Conservation (phyloP, 148 eudicot species). For the Chenopodium album region DNA sequence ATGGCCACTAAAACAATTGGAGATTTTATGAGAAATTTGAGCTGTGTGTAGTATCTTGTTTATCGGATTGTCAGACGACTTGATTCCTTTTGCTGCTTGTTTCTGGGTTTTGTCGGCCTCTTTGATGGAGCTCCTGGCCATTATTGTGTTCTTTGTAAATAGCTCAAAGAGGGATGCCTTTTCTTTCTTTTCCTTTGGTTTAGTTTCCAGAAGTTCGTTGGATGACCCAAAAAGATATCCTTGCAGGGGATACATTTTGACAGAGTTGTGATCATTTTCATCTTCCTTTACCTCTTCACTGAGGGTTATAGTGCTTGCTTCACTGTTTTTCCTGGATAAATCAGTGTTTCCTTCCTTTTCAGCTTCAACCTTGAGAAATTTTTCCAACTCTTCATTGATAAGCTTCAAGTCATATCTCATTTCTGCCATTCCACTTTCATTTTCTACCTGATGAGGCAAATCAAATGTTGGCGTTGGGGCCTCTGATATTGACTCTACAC, state of each 20-base stretch:
- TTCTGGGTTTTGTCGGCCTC: slow-evolving; percentile 19
- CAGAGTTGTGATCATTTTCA: slow-evolving; percentile 23
- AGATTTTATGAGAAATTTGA: slow-evolving; percentile 29
- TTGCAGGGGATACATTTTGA: slow-evolving; percentile 50
- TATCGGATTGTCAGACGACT: slow-evolving; percentile 25
- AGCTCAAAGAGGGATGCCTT: slow-evolving; percentile 39
- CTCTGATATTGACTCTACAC: slow-evolving; percentile 48
- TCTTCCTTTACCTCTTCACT: slow-evolving; percentile 37
- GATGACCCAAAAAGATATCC: slow-evolving; percentile 58
- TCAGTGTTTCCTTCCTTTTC: slow-evolving; percentile 39
- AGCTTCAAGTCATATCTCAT: slow-evolving; percentile 53
- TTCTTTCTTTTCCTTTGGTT: slow-evolving; percentile 30
- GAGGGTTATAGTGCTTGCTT: slow-evolving; percentile 44
- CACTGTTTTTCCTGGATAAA: slow-evolving; percentile 43
- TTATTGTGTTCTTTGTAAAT: slow-evolving; percentile 28
- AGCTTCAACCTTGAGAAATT: slow-evolving; percentile 46
- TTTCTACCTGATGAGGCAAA: slow-evolving; percentile 32
- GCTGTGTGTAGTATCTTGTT: slow-evolving; percentile 42
- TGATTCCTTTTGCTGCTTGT: slow-evolving; percentile 22
- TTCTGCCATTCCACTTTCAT: slow-evolving; percentile 35
- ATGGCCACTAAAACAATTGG: slow-evolving; percentile 22
- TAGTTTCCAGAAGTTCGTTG: slow-evolving; percentile 32
- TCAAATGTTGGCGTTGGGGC: slow-evolving; percentile 61
- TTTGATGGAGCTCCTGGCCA: slow-evolving; percentile 4
- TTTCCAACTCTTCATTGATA: slow-evolving; percentile 58